phyloP scores from a whole-genome alignment of 2,329 filamentous ascomycete genomes.

The Plenodomus lindquistii region DNA sequence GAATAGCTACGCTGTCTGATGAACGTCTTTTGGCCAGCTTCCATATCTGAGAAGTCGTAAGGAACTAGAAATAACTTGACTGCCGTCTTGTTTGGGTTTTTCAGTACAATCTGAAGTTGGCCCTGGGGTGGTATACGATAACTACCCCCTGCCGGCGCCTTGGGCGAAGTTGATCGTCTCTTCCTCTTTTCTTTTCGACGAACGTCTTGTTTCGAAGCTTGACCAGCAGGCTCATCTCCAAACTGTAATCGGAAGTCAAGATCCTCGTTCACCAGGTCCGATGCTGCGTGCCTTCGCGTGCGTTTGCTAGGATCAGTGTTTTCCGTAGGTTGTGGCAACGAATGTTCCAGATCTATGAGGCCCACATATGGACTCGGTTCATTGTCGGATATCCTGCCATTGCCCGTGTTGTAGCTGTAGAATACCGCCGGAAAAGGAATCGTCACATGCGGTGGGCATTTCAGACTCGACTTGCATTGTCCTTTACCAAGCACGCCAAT shows the following conservation, averaged over 20 bases:
- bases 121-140: conserved; percentile 94
- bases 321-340: conserved; percentile 60
- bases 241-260: conserved; percentile 24
- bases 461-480: conserved; percentile 81
- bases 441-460: conserved; percentile 87
- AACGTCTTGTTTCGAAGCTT: conserved; percentile 36
- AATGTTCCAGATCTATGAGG: conserved; percentile 86
- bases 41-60: conserved; percentile 91
- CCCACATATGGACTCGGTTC: conserved; percentile 96
- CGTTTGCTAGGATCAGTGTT: conserved; percentile 46
- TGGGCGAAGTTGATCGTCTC: conserved; percentile 59
- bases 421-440: conserved; percentile 93
- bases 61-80: conserved; percentile 95
- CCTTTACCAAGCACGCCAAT: conserved; percentile 91
- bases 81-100: conserved; percentile 97
- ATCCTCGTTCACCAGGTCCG: conserved; percentile 30
- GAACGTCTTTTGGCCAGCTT: conserved; percentile 92
- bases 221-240: conserved; percentile 16
- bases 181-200: conserved; percentile 61
- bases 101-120: conserved; percentile 94
- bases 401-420: conserved; percentile 81
- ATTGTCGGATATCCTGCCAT: conserved; percentile 71
- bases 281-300: conserved; percentile 40
- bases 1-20: conserved; percentile 94
- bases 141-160: conserved; percentile 79